These are phyloP conservation scores for Ceratocystis ficicola DNA, from an alignment of 2,329 filamentous ascomycete species.

Conservation along the genomic window DNA sequence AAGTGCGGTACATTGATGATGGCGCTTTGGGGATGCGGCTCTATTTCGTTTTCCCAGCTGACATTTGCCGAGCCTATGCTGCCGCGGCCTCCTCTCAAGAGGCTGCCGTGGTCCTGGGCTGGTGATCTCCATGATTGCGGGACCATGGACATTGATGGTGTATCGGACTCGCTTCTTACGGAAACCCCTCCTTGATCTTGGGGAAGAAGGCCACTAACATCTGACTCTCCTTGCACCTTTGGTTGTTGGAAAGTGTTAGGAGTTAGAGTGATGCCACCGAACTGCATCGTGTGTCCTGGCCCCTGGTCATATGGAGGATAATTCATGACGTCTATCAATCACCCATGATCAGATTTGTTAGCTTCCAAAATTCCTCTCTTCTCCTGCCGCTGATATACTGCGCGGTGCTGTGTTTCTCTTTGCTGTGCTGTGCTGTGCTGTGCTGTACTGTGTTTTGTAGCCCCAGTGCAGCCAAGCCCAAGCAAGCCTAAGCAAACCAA, in stretches of 20 bases:
- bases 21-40: not conserved
- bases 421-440: no score
- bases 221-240: conserved; percentile 10
- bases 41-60: conserved; percentile 16
- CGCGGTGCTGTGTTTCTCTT: no score
- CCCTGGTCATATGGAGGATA: conserved; percentile 14
- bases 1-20: conserved; percentile 6
- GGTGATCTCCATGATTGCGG: conserved; percentile 5
- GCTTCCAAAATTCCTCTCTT: not conserved
- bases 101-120: not conserved
- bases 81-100: not conserved
- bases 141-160: conserved; percentile 5
- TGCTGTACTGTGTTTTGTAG: no score
- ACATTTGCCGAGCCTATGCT: conserved; percentile 12
- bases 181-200: conserved; percentile 9
- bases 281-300: not conserved
- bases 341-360: conserved; percentile 2
- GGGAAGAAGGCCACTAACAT: not conserved
- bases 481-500: no score
- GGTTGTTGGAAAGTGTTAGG: not conserved
- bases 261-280: not conserved
- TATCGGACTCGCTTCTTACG: not conserved
- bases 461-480: no score
- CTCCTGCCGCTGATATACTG: not conserved
- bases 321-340: conserved; percentile 13